Base-by-base conservation (phyloP, 768 basidiomycete genomes). In the Leucocoprinus birnbaumii region DNA sequence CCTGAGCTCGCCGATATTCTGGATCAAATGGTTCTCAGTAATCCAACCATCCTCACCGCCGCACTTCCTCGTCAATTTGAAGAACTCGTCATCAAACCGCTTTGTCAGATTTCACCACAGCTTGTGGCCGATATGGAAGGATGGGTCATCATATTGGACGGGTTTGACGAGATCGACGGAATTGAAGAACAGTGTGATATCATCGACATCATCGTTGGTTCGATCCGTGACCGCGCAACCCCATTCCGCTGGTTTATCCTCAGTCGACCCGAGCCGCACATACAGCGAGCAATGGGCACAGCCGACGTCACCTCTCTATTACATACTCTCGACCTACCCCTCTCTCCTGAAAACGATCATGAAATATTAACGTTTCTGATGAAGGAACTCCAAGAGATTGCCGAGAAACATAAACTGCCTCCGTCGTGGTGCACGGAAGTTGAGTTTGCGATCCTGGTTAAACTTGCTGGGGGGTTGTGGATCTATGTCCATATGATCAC, bases 331-430 rank as follows among this genome's bases (percentile, higher is more conserved):
- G 27, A 52, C 8, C 55, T 59, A 9, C 49, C 41, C 11, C 51
- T 49, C 18, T 53, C 41, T 26, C 53, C 52, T 18, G 55, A 56
- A 19, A 51, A 41, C 4, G 52, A 51, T 7, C 25, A 41, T 24
- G 58, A 59, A n/a, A 53, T 59, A n/a, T 19, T 51, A 27, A n/a
- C 18, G 14, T 59, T 53, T 38, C 37, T 56, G 8, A 49, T 46
- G 13, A 51, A 56, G 18, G 51, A 53, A 34, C 43, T 59, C 7
- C 8, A 16, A 14, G 27, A 43, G 21, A 48, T 51, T 27, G 40
- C n/a, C 8, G 38, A 56, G 22, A 25, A 34, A 3, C 21, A 25
- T 7, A 43, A 21, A 13, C 18, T 43, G 3, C 52, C 40, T 10
- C 43, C 48, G 21, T 51, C 58, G 16, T 59, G 58, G 58, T 55